Conservation (phyloP, 192 early-diverging fungal species). For the Piromyces sp. region DNA sequence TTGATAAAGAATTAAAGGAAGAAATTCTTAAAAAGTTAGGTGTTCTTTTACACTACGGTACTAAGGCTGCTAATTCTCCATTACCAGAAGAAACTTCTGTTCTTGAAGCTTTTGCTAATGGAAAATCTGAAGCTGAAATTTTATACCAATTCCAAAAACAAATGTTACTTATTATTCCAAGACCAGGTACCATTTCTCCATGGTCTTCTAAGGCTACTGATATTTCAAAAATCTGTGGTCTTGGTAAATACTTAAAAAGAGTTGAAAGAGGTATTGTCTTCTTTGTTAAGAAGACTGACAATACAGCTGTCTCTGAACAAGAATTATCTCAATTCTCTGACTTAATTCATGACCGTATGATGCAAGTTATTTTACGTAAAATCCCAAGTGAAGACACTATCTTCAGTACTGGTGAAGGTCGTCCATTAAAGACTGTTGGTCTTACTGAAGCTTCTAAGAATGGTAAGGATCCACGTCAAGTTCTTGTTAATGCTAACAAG, state of each 20-base stretch:
- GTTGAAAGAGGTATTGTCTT: constrained; percentile 82
- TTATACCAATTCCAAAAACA: not conserved
- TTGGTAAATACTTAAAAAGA: constrained; percentile 47
- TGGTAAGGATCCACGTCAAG: constrained; percentile 26
- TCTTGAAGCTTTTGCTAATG: constrained; percentile 20
- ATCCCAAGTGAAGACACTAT: constrained; percentile 16
- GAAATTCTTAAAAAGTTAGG: constrained; percentile 4
- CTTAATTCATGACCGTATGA: constrained; percentile 85
- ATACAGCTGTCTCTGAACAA: constrained; percentile 10
- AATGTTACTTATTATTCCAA: constrained; percentile 59
- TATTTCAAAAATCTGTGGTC: constrained; percentile 81
- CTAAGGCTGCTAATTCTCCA: constrained; percentile 13
- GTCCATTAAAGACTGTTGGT: constrained; percentile 41
- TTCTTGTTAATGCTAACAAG: constrained; percentile 63
- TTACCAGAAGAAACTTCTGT: constrained; percentile 16
- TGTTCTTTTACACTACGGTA: constrained; percentile 17
- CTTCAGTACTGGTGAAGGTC: constrained; percentile 19
- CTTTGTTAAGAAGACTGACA: constrained; percentile 22
- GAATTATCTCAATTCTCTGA: constrained; percentile 28
- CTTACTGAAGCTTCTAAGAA: constrained; percentile 24
- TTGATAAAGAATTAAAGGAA: constrained; percentile 3
- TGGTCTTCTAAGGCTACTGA: constrained; percentile 99
- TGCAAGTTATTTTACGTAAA: constrained; percentile 45
- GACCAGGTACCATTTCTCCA: constrained; percentile 90
- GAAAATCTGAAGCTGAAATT: not conserved